phyloP scores from a whole-genome alignment of 768 basidiomycete species.

The Suillus variegatus region DNA sequence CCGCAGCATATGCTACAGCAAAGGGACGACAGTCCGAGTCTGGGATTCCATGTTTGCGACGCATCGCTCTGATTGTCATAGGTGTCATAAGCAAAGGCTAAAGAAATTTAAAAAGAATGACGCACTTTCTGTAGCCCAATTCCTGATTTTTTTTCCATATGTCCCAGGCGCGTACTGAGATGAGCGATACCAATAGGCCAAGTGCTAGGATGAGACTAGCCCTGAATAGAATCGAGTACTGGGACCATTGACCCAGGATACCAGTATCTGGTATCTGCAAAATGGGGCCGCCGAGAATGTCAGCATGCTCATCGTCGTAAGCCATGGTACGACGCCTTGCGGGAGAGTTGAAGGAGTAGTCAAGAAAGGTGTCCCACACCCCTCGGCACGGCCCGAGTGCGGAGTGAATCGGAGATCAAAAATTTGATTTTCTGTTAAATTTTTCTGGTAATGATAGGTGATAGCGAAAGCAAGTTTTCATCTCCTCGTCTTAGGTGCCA shows the following conservation, averaged over 20 bases:
- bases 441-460: not conserved
- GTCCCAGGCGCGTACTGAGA: constrained; percentile 41
- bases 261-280: constrained; percentile 36
- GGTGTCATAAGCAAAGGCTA: constrained; percentile 16
- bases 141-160: constrained; percentile 61
- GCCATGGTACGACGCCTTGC: constrained; percentile 43
- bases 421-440: constrained; percentile 6
- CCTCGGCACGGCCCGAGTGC: constrained; percentile 19
- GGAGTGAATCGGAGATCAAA: constrained; percentile 18
- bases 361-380: constrained; percentile 17
- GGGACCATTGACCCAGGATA: constrained; percentile 33
- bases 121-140: constrained; percentile 64
- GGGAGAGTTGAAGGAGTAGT: constrained; percentile 23
- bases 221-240: constrained; percentile 38
- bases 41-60: constrained; percentile 80
- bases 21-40: constrained; percentile 82
- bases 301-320: constrained; percentile 58
- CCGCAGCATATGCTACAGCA: constrained; percentile 84
- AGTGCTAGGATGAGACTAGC: constrained; percentile 37
- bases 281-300: constrained; percentile 67
- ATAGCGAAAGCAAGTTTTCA: not conserved
- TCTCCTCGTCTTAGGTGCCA: not conserved
- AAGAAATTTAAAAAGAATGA: constrained; percentile 11
- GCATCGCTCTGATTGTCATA: constrained; percentile 53
- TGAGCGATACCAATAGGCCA: constrained; percentile 36